Percentiles rank a stretch among this genome's conserved stretches.
Evolutionary conservation across 2,329 filamentous ascomycete species (phyloP).

Genomic region (Nothophoma quercina): DNA sequence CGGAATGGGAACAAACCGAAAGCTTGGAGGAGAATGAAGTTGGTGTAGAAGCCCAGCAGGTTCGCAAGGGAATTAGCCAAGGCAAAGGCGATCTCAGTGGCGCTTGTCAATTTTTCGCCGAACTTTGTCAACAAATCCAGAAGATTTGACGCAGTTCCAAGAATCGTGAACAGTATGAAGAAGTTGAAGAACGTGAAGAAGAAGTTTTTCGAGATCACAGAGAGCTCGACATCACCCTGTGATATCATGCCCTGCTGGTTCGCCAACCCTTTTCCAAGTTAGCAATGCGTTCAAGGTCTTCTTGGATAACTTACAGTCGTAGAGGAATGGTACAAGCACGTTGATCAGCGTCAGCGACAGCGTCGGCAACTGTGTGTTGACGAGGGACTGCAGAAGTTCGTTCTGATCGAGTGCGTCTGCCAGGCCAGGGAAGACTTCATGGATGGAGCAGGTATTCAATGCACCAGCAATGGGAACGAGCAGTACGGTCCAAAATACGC

Average conservation of each 20-base stretch:
- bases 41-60: constrained; percentile 86
- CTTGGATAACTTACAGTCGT: constrained; percentile 78
- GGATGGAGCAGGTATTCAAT: constrained; percentile 81
- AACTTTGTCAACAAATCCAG: constrained; percentile 70
- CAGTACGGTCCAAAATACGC: constrained; percentile 86
- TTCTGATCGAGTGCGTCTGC: constrained; percentile 73
- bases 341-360: constrained; percentile 86
- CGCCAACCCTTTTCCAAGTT: constrained; percentile 66
- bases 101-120: constrained; percentile 77
- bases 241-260: constrained; percentile 95
- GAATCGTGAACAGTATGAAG: constrained; percentile 91
- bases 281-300: no score
- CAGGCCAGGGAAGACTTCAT: constrained; percentile 73
- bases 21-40: constrained; percentile 91
- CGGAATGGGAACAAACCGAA: constrained; percentile 94
- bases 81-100: constrained; percentile 76
- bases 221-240: constrained; percentile 91
- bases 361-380: constrained; percentile 89
- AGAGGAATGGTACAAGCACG: constrained; percentile 88
- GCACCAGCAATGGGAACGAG: constrained; percentile 80
- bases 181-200: constrained; percentile 99
- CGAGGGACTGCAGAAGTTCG: constrained; percentile 74
- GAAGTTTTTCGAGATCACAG: constrained; percentile 97
- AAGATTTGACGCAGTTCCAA: constrained; percentile 80
- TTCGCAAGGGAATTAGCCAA: constrained; percentile 78